Evolutionary conservation across 805 yeast genomes (phyloP).

Genomic region (Saccharomycopsis sp.): DNA sequence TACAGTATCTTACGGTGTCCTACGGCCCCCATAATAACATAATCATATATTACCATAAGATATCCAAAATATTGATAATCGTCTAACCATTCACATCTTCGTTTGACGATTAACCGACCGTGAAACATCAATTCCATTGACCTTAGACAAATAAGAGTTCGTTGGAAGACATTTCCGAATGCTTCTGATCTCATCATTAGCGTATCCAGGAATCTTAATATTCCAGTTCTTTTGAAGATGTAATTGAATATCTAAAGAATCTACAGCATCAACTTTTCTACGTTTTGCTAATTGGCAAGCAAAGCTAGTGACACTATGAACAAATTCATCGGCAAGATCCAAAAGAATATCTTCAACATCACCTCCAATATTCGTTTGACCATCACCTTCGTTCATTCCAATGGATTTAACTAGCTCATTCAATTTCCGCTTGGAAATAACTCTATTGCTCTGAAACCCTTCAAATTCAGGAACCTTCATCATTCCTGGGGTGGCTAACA

Average conservation of each 20-base stretch:
- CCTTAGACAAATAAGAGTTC: constrained; percentile 54
- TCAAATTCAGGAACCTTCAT: constrained; percentile 77
- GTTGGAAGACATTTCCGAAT: constrained; percentile 69
- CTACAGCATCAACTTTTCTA: constrained; percentile 79
- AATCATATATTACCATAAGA: no score
- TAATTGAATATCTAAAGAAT: constrained; percentile 82
- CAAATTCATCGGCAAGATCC: constrained; percentile 94
- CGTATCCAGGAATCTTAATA: constrained; percentile 87
- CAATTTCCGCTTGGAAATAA: constrained; percentile 81
- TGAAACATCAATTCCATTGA: constrained; percentile 39
- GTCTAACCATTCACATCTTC: not conserved
- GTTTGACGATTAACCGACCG: constrained; percentile 21
- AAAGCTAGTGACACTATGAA: constrained; percentile 81
- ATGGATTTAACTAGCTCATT: constrained; percentile 79
- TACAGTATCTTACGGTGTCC: no score
- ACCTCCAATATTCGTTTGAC: constrained; percentile 86
- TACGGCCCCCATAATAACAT: not conserved
- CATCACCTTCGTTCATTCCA: constrained; percentile 85
- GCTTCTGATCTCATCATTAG: constrained; percentile 82
- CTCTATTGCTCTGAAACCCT: constrained; percentile 44
- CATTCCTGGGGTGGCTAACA: constrained; percentile 69
- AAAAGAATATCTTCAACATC: constrained; percentile 88
- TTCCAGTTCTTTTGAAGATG: constrained; percentile 94
- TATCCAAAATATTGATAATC: no score
- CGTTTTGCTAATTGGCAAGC: constrained; percentile 95